Percentiles rank a stretch among this genome's conserved stretches.
These are phyloP conservation scores for Aspergillus intermedius DNA, from an alignment of 2,329 filamentous ascomycete species.

Conservation along the genomic window DNA sequence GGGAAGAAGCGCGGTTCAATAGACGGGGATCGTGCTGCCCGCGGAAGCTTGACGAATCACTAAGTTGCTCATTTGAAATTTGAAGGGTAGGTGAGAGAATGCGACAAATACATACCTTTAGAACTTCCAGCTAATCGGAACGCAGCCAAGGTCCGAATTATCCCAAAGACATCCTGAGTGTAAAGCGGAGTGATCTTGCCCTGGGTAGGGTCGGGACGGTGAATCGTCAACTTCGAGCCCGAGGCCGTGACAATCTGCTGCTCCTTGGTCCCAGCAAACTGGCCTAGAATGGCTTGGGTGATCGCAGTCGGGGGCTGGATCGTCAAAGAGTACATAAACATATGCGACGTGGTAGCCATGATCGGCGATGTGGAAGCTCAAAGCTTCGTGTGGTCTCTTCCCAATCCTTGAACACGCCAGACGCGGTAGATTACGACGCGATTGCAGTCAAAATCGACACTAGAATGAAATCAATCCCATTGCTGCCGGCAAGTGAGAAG, in stretches of 20 bases:
- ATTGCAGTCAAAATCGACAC: conserved; percentile 21
- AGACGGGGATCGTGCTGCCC: conserved; percentile 44
- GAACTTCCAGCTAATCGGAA: conserved; percentile 89
- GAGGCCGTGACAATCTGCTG: conserved; percentile 95
- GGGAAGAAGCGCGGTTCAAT: conserved; percentile 21
- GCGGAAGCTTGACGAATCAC: conserved; percentile 61
- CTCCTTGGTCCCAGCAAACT: conserved; percentile 93
- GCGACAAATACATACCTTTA: conserved; percentile 68
- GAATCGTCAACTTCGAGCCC: conserved; percentile 79
- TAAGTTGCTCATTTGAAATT: conserved; percentile 50
- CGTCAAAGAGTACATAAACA: conserved; percentile 97
- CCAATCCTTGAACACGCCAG: conserved; percentile 10
- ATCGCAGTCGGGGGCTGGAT: conserved; percentile 87
- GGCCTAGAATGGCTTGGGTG: conserved; percentile 84
- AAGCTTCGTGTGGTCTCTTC: conserved; percentile 9
- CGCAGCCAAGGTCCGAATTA: conserved; percentile 79
- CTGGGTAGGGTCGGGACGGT: conserved; percentile 76
- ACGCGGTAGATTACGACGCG: conserved; percentile 16
- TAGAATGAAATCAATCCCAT: conserved; percentile 32
- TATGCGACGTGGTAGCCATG: conserved; percentile 97
- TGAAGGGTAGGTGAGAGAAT: conserved; percentile 8
- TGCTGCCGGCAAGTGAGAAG: conserved; percentile 20
- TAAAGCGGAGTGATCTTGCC: conserved; percentile 81
- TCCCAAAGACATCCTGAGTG: conserved; percentile 92
- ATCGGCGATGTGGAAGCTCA: conserved; percentile 26